phyloP scores from a whole-genome alignment of 2,329 filamentous ascomycete species.

The Xylariaceae sp. region DNA sequence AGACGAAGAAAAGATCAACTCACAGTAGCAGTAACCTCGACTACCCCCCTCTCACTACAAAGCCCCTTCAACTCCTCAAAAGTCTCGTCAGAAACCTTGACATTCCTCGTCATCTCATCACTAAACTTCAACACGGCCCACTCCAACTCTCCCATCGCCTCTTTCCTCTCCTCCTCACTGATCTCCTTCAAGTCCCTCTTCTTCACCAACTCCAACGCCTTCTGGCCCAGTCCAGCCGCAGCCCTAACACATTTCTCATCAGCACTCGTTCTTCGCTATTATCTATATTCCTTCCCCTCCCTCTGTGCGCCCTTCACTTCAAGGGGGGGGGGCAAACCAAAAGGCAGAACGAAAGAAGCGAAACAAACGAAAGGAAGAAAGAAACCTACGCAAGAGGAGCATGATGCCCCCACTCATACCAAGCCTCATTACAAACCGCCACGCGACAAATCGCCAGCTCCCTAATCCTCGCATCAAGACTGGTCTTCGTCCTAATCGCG shows the following conservation, averaged over 20 bases:
- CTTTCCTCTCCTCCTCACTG: conserved; percentile 21
- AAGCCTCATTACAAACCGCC: conserved; percentile 74
- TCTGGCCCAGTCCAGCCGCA: conserved; percentile 54
- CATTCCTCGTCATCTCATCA: conserved; percentile 78
- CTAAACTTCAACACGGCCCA: conserved; percentile 70
- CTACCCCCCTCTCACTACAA: conserved; percentile 70
- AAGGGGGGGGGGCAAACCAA: no score
- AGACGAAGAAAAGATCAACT: conserved; percentile 20
- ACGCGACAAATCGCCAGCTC: conserved; percentile 81
- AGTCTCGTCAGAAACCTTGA: conserved; percentile 65
- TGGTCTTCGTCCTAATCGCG: conserved; percentile 55
- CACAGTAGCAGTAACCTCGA: conserved; percentile 77
- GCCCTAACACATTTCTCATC: conserved; percentile 14
- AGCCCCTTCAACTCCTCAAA: conserved; percentile 60
- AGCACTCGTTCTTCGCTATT: no score
- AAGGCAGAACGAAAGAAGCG: no score
- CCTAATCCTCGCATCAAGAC: conserved; percentile 54
- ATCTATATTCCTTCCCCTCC: no score
- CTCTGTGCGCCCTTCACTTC: no score
- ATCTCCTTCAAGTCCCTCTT: conserved; percentile 17
- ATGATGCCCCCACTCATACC: conserved; percentile 84
- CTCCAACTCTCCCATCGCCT: conserved; percentile 55
- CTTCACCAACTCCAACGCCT: conserved; percentile 43
- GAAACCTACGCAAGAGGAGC: conserved; percentile 57
- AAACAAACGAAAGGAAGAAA: no score